Percentiles rank a stretch among this genome's conserved stretches.
phyloP scores from a whole-genome alignment of 257 asterid genomes.

The Nemophila menziesii region DNA sequence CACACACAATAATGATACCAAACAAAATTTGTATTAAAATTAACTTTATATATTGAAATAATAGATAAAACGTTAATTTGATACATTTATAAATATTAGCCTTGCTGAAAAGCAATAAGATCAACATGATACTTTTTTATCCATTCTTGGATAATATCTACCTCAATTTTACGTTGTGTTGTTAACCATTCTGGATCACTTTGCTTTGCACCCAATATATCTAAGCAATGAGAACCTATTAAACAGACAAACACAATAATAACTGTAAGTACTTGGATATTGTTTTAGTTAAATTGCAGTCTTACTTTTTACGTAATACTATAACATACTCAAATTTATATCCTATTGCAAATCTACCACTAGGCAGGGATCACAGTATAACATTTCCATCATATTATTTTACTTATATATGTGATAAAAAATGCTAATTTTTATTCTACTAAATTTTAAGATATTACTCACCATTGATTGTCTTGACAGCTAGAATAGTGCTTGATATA shows the following conservation, averaged over 20 bases:
- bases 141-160: conserved; percentile 22
- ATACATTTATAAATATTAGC: no score
- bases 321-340: no score
- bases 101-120: conserved; percentile 7
- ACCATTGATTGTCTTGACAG: conserved; percentile 46
- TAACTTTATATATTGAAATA: no score
- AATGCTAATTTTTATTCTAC: neutral
- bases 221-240: conserved; percentile 63
- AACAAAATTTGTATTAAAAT: no score
- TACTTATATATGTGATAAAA: no score
- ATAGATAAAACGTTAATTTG: no score
- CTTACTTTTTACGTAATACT: no score
- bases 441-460: conserved; percentile 1
- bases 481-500: conserved; percentile 32
- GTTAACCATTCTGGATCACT: conserved; percentile 55
- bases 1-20: no score
- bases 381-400: no score
- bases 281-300: neutral
- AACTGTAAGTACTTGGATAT: no score
- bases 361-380: neutral
- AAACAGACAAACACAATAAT: neutral
- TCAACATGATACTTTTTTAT: conserved; percentile 19
- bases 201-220: conserved; percentile 19
- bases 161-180: conserved; percentile 37
- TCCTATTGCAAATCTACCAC: no score